Evolutionary conservation across 1,284 basidiomycete genomes (phyloP).

Genomic region (Ganoderma resinaceum): DNA sequence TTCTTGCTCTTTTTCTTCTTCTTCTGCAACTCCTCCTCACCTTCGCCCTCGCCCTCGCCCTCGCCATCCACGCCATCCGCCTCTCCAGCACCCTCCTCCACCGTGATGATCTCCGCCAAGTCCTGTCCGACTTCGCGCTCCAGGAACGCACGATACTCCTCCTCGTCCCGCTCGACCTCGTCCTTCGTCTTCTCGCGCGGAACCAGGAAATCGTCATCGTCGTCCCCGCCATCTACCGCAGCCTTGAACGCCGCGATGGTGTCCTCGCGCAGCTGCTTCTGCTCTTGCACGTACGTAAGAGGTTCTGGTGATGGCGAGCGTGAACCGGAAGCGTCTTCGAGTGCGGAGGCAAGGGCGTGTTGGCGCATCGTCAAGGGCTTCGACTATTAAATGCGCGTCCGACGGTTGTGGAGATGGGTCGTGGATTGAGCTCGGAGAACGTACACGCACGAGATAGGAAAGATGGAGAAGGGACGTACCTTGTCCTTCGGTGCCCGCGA

Average conservation of each 20-base stretch:
- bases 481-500: slow-evolving; percentile 55
- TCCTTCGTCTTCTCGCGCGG: slow-evolving; percentile 81
- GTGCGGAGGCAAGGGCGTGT: slow-evolving; percentile 62
- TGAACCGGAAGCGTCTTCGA: slow-evolving; percentile 49
- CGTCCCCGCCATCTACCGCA: slow-evolving; percentile 54
- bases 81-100: slow-evolving; percentile 43
- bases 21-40: slow-evolving; percentile 36
- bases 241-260: slow-evolving; percentile 84
- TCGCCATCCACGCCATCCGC: slow-evolving; percentile 39
- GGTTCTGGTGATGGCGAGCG: slow-evolving; percentile 62
- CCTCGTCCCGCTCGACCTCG: slow-evolving; percentile 76
- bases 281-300: slow-evolving; percentile 83
- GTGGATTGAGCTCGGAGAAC: slow-evolving; percentile 11
- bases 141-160: slow-evolving; percentile 84
- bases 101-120: slow-evolving; percentile 62
- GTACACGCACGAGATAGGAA: slow-evolving; percentile 16
- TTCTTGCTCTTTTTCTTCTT: slow-evolving; percentile 43
- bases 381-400: slow-evolving; percentile 41
- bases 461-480: slow-evolving; percentile 42
- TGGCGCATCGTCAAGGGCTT: slow-evolving; percentile 70
- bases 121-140: slow-evolving; percentile 86
- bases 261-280: slow-evolving; percentile 78
- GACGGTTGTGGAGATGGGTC: neutral
- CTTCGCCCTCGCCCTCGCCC: slow-evolving; percentile 39
- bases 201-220: slow-evolving; percentile 71